Percentiles rank a stretch among this genome's conserved stretches.
These are phyloP conservation scores for Paramecium biaurelia DNA, from an alignment of 73 alveolate species.

Conservation along the genomic window DNA sequence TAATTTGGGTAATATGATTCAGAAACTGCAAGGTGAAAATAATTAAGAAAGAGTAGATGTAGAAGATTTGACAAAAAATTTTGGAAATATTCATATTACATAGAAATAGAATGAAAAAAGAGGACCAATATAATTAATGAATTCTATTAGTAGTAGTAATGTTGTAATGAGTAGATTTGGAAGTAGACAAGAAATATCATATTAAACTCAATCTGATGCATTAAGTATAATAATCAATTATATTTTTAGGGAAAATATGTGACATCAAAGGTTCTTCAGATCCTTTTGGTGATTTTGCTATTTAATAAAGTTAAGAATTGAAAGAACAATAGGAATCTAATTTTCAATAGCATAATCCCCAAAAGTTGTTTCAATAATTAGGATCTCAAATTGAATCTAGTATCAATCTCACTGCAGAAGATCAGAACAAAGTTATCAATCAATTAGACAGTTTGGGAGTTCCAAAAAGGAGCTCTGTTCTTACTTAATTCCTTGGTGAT, in stretches of 20 bases:
- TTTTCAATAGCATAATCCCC: neutral
- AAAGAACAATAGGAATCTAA: neutral
- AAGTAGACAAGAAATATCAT: neutral
- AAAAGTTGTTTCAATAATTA: neutral
- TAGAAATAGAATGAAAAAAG: slow-evolving; percentile 15
- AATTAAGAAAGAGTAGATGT: neutral
- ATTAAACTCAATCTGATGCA: neutral
- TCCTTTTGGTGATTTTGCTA: slow-evolving; percentile 41
- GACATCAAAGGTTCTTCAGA: neutral
- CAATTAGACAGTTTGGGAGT: neutral
- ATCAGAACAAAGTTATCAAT: neutral
- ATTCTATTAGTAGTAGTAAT: neutral
- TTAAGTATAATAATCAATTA: neutral
- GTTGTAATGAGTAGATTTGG: neutral
- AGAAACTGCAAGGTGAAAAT: neutral
- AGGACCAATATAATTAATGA: slow-evolving; percentile 24
- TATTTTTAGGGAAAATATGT: neutral
- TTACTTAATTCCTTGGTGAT: neutral
- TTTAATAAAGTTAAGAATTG: neutral
- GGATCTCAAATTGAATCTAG: slow-evolving; percentile 26
- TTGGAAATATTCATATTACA: slow-evolving; percentile 17
- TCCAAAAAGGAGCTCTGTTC: neutral
- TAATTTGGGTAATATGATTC: neutral
- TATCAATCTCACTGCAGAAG: neutral
- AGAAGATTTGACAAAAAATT: neutral